Evolutionary conservation across 805 yeast genomes (phyloP), one percentile per base, ranked within the genome.

Genomic region (fission yeast (Schizosaccharomyces pombe)): DNA sequence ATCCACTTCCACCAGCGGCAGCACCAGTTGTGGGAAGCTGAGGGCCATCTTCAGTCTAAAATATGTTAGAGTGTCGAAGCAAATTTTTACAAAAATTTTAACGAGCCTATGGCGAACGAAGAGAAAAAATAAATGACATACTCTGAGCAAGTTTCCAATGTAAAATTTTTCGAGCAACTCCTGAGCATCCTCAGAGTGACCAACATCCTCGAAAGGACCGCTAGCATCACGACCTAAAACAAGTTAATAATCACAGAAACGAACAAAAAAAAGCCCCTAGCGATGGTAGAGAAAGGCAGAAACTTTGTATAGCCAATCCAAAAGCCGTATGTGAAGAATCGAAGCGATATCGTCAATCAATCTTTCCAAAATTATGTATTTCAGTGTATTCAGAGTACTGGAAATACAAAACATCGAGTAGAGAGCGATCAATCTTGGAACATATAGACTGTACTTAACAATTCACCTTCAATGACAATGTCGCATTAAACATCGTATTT

Each of bases 161-260:
- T 75, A 71, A 63, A 85, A 70, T 43, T 75, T 77, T 49, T 69
- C 72, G 62, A 91, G 72, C 60, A 81, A 72, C 61, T 81, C 91
- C 61, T 79, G 78, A 47, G 99, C 97, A 60, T 87, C 95, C 59
- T 87, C 96, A 34, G 97, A 85, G 70, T 91, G 99, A 39, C 99
- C 99, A 65, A 91, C 89, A 64, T 85, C 95, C 60, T 77, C 79
- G 59, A 78, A 79, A 24, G 79, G 75, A 52, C 65, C 69, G 11
- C 84, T 78, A 54, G 86, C 87, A 64, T 85, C 94, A 57, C 74
- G 73, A 52, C 94, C 95, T 43, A 43, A 9, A 37, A 37, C 8
- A n/a, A n/a, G 22, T 6, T 2, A 9, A 9, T 43, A 22, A 40
- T 11, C 9, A 14, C 4, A 14, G 22, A 26, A 24, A 12, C 26